Conservation (phyloP, 164 flowering plant species). For the Macadamia integrifolia region DNA sequence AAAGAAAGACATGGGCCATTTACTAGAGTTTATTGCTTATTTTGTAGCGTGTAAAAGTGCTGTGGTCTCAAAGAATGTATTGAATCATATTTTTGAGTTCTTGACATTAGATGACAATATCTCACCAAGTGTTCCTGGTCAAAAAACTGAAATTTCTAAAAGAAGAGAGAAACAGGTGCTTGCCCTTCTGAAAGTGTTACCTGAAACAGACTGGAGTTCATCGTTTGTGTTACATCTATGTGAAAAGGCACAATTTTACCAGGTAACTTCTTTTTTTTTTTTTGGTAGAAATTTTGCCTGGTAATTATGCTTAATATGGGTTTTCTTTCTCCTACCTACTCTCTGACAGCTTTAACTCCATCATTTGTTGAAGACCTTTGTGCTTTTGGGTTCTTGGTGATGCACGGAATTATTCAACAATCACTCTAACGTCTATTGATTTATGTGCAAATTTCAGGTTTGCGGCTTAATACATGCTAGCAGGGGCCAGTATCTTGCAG, state of each 20-base stretch:
- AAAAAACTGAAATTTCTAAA: slow-evolving; percentile 24
- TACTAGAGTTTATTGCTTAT: slow-evolving; percentile 70
- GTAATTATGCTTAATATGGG: slow-evolving; percentile 26
- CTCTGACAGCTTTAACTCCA: not conserved
- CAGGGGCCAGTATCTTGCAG: slow-evolving; percentile 54
- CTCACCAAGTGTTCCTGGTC: slow-evolving; percentile 17
- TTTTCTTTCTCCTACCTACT: slow-evolving; percentile 3
- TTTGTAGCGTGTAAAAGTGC: slow-evolving; percentile 59
- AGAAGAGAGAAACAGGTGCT: slow-evolving; percentile 78
- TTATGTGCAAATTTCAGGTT: slow-evolving; percentile 41
- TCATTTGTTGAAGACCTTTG: not conserved
- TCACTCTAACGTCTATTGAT: not conserved
- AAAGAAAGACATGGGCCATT: slow-evolving; percentile 49
- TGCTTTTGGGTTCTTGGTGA: not conserved
- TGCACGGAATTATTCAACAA: not conserved
- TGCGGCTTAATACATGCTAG: slow-evolving; percentile 74
- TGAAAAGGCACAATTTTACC: slow-evolving; percentile 64
- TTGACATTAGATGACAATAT: slow-evolving; percentile 43
- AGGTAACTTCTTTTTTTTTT: slow-evolving; percentile 38
- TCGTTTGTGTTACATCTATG: slow-evolving; percentile 60
- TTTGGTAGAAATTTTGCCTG: slow-evolving; percentile 44
- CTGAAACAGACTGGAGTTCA: slow-evolving; percentile 65
- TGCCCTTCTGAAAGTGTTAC: slow-evolving; percentile 60
- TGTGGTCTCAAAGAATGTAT: slow-evolving; percentile 41
- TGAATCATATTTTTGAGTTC: slow-evolving; percentile 62